Conservation (phyloP, 2,329 filamentous ascomycete genomes). For the Aspergillus sp. region DNA sequence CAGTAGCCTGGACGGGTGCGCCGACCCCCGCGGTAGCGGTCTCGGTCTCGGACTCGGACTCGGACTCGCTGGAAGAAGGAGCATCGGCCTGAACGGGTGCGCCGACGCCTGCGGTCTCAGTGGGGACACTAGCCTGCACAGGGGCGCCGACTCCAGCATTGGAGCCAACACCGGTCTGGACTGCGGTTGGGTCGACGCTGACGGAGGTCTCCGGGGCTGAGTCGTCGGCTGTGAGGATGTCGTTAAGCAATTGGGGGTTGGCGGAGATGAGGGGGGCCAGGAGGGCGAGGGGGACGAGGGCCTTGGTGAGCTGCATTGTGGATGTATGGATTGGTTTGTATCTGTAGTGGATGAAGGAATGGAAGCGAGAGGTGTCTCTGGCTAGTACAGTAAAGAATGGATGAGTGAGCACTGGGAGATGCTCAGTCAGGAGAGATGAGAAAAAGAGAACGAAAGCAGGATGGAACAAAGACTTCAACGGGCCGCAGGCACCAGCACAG, state of each 20-base stretch:
- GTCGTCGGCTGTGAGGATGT: constrained; percentile 7
- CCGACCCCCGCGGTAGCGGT: background rate
- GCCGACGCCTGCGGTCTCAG: too few relatives aligned
- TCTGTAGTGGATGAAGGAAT: constrained; percentile 1
- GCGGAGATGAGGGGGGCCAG: background rate
- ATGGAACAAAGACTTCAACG: too few relatives aligned
- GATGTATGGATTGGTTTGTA: background rate
- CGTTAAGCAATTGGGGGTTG: constrained; percentile 5
- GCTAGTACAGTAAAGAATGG: background rate
- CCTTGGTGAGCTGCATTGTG: constrained; percentile 1
- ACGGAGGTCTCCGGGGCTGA: constrained; percentile 19
- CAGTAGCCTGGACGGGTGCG: background rate
- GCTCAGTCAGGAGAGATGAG: background rate
- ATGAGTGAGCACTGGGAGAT: background rate
- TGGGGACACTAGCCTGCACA: too few relatives aligned
- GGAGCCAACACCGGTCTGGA: constrained; percentile 5
- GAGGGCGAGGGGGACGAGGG: background rate
- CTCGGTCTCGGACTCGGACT: too few relatives aligned
- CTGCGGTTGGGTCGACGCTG: constrained; percentile 8
- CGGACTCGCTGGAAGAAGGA: too few relatives aligned
- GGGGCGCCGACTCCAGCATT: too few relatives aligned
- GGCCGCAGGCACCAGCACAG: too few relatives aligned
- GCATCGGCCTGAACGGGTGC: too few relatives aligned
- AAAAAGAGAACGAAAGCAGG: constrained; percentile 3
- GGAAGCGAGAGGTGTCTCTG: background rate